phyloP scores from a whole-genome alignment of 2,329 filamentous ascomycete species.

The Botrytis elliptica region DNA sequence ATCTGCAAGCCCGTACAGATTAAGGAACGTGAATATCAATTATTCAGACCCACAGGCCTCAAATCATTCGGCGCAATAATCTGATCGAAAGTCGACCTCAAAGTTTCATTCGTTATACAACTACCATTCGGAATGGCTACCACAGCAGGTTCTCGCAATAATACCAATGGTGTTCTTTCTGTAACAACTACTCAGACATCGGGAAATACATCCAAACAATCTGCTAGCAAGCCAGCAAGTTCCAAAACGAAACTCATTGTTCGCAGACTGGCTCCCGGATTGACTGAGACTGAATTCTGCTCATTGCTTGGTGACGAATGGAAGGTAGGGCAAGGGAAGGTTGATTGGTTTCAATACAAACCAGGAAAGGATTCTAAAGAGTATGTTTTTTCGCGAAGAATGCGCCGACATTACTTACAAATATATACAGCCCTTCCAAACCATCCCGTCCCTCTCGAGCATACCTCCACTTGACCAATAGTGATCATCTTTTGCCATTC shows the following conservation, averaged over 20 bases:
- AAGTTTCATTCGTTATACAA: not conserved
- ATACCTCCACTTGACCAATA: slow-evolving; percentile 78
- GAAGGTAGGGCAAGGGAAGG: slow-evolving; percentile 74
- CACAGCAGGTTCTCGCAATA: slow-evolving; percentile 36
- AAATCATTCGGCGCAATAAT: not conserved
- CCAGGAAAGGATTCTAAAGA: slow-evolving; percentile 79
- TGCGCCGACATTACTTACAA: slow-evolving; percentile 19
- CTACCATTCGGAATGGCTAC: slow-evolving; percentile 20
- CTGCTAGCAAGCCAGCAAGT: slow-evolving; percentile 47
- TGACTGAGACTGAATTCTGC: slow-evolving; percentile 78
- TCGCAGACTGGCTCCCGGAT: slow-evolving; percentile 78
- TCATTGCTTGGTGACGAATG: slow-evolving; percentile 73
- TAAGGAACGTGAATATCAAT: not conserved
- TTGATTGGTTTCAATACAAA: slow-evolving; percentile 79
- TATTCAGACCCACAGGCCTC: not conserved
- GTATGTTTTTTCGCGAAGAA: slow-evolving; percentile 49
- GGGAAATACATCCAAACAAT: slow-evolving; percentile 43
- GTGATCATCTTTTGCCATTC: slow-evolving; percentile 64
- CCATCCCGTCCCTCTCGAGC: slow-evolving; percentile 76
- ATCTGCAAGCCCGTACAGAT: not conserved
- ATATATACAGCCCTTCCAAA: slow-evolving; percentile 67
- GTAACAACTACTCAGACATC: slow-evolving; percentile 48
- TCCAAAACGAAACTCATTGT: slow-evolving; percentile 78
- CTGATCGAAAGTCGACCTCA: slow-evolving; percentile 14
- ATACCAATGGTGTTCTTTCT: slow-evolving; percentile 54